Conservation (phyloP, 495 filamentous ascomycete genomes). For the Usnea hakonensis region DNA sequence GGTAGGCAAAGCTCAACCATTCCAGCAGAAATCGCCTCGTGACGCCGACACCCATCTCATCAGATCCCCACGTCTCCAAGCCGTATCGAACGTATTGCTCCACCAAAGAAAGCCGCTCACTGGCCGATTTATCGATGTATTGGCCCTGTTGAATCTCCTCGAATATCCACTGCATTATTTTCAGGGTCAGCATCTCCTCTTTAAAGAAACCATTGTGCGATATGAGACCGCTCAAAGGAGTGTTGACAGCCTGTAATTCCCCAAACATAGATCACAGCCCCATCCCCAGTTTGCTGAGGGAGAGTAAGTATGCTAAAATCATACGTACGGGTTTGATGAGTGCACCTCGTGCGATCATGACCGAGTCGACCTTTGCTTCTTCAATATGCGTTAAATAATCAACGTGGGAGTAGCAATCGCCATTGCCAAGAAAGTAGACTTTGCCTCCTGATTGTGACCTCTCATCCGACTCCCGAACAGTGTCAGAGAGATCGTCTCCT, state of each 20-base stretch:
- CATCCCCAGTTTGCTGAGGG: neutral
- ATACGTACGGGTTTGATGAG: constrained; percentile 3
- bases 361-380: constrained; percentile 68
- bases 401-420: constrained; percentile 86
- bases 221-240: neutral
- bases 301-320: neutral
- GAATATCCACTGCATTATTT: constrained; percentile 91
- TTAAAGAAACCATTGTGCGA: neutral
- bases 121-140: constrained; percentile 87
- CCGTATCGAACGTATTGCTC: constrained; percentile 87
- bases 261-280: neutral
- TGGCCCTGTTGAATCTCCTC: constrained; percentile 89
- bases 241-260: neutral
- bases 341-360: constrained; percentile 80
- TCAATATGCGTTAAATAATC: constrained; percentile 77
- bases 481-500: constrained; percentile 59
- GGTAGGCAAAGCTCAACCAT: constrained; percentile 84
- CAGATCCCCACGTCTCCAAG: constrained; percentile 86
- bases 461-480: constrained; percentile 64
- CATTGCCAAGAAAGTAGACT: constrained; percentile 91
- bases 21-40: constrained; percentile 88
- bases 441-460: constrained; percentile 48
- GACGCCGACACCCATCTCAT: constrained; percentile 83
- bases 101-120: constrained; percentile 75
- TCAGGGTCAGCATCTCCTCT: constrained; percentile 35